A percentile compares a stretch with the other conserved stretches of the same genome.
phyloP scores from a whole-genome alignment of 305 asterid species.

The Fraxinus paxiana region DNA sequence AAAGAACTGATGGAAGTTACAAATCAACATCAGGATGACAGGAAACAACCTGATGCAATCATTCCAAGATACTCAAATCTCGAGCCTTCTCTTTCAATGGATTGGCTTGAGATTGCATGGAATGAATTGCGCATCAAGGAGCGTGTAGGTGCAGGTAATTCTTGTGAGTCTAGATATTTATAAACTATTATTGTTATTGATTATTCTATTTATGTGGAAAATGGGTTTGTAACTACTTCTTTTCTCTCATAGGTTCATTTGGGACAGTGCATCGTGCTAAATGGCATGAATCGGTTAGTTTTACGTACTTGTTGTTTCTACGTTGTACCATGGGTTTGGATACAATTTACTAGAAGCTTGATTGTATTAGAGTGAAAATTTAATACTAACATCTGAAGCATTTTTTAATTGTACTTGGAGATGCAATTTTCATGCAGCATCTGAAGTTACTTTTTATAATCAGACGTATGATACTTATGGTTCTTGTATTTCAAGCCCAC shows the following conservation, averaged over 20 bases:
- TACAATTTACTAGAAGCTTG: neutral
- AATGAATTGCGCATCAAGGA: slow-evolving; percentile 83
- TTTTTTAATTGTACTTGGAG: neutral
- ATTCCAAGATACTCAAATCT: slow-evolving; percentile 66
- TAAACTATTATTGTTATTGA: slow-evolving; percentile 8
- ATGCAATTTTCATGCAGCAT: slow-evolving; percentile 8
- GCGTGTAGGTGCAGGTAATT: slow-evolving; percentile 85
- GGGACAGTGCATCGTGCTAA: slow-evolving; percentile 99
- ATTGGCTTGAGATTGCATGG: slow-evolving; percentile 97
- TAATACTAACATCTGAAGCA: neutral
- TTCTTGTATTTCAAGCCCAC: neutral
- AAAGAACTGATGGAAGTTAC: slow-evolving; percentile 36
- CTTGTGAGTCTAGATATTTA: slow-evolving; percentile 7
- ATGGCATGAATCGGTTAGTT: slow-evolving; percentile 94
- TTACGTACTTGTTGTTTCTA: slow-evolving; percentile 22
- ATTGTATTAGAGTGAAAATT: neutral
- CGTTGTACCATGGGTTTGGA: neutral
- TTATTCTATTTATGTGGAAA: slow-evolving; percentile 12
- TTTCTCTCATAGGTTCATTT: slow-evolving; percentile 64
- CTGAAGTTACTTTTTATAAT: slow-evolving; percentile 10
- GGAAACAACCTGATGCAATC: slow-evolving; percentile 33
- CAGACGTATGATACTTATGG: neutral
- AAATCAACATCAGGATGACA: slow-evolving; percentile 33
- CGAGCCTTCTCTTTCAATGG: slow-evolving; percentile 92
- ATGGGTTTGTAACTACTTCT: slow-evolving; percentile 14